phyloP scores from a whole-genome alignment of 257 asterid species.

The Lithospermum erythrorhizon region DNA sequence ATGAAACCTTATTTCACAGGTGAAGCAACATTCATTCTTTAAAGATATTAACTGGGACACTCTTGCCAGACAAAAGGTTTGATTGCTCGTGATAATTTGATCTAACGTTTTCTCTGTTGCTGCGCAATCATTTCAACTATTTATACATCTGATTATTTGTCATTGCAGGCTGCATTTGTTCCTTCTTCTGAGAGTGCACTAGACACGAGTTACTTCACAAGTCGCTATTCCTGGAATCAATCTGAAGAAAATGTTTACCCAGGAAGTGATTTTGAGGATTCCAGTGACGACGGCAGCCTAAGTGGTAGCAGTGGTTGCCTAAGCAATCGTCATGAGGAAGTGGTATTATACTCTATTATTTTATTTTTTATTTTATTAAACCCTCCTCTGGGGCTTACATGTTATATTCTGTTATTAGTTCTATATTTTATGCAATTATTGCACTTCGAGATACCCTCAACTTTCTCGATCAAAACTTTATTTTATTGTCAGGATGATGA shows the following conservation, averaged over 20 bases:
- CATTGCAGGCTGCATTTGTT: slow-evolving; percentile 78
- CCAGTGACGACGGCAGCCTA: slow-evolving; percentile 72
- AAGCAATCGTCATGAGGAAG: slow-evolving; percentile 89
- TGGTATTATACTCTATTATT: slow-evolving; percentile 35
- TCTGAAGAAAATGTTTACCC: slow-evolving; percentile 83
- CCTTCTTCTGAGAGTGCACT: slow-evolving; percentile 89
- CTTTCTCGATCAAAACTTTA: slow-evolving; percentile 10
- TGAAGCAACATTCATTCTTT: slow-evolving; percentile 87
- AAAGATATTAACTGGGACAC: slow-evolving; percentile 98
- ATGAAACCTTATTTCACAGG: slow-evolving; percentile 34
- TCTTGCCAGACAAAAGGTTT: slow-evolving; percentile 91
- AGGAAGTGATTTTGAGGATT: slow-evolving; percentile 76
- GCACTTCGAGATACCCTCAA: neutral
- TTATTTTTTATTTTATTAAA: too few relatives aligned
- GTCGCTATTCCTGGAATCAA: slow-evolving; percentile 90
- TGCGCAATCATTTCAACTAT: neutral
- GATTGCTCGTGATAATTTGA: slow-evolving; percentile 2
- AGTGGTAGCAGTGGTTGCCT: slow-evolving; percentile 80
- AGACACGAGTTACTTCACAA: slow-evolving; percentile 92
- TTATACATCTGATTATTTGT: neutral
- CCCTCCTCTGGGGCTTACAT: too few relatives aligned
- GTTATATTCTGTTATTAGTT: too few relatives aligned
- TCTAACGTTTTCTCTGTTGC: neutral
- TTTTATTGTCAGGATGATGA: slow-evolving; percentile 53
- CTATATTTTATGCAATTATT: neutral